Evolutionary conservation across 2,329 filamentous ascomycete species (phyloP).

Genomic region (Shiraia sp.): DNA sequence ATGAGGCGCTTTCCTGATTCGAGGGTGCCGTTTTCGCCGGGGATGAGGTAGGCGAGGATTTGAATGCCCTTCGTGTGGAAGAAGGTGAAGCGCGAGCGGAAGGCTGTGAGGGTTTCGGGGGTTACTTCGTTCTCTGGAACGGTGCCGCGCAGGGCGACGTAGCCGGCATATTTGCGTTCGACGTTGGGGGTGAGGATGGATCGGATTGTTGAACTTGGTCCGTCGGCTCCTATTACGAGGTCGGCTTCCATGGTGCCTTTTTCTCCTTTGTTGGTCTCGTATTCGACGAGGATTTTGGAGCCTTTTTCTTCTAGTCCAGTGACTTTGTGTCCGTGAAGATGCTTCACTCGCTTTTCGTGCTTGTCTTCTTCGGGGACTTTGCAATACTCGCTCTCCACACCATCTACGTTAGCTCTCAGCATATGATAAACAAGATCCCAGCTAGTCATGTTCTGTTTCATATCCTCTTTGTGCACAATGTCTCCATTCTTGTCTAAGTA

Average conservation of each 20-base stretch:
- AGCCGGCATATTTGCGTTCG: slow-evolving; percentile 36
- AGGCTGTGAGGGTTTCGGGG: slow-evolving; percentile 24
- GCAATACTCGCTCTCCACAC: slow-evolving; percentile 31
- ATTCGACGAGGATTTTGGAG: slow-evolving; percentile 21
- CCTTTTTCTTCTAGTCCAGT: slow-evolving; percentile 22
- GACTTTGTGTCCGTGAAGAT: slow-evolving; percentile 32
- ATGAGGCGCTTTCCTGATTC: slow-evolving; percentile 47
- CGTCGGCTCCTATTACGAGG: slow-evolving; percentile 36
- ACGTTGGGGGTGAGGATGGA: slow-evolving; percentile 21
- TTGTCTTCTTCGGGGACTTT: slow-evolving; percentile 20
- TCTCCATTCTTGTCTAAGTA: slow-evolving; percentile 34
- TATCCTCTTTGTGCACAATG: slow-evolving; percentile 31
- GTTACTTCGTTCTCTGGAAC: slow-evolving; percentile 29
- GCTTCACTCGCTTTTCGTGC: slow-evolving; percentile 14
- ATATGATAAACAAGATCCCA: slow-evolving; percentile 42
- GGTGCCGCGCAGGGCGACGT: slow-evolving; percentile 39
- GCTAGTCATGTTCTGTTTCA: slow-evolving; percentile 42
- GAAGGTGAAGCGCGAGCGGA: slow-evolving; percentile 48
- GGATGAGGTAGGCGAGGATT: slow-evolving; percentile 52
- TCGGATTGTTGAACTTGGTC: slow-evolving; percentile 36
- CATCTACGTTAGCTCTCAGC: slow-evolving; percentile 37
- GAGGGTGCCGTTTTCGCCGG: slow-evolving; percentile 47
- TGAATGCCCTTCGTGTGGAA: slow-evolving; percentile 45
- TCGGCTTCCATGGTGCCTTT: slow-evolving; percentile 27
- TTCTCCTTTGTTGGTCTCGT: slow-evolving; percentile 16